These are phyloP conservation scores for Nemania serpens DNA, from an alignment of 2,329 filamentous ascomycete genomes.

Conservation along the genomic window DNA sequence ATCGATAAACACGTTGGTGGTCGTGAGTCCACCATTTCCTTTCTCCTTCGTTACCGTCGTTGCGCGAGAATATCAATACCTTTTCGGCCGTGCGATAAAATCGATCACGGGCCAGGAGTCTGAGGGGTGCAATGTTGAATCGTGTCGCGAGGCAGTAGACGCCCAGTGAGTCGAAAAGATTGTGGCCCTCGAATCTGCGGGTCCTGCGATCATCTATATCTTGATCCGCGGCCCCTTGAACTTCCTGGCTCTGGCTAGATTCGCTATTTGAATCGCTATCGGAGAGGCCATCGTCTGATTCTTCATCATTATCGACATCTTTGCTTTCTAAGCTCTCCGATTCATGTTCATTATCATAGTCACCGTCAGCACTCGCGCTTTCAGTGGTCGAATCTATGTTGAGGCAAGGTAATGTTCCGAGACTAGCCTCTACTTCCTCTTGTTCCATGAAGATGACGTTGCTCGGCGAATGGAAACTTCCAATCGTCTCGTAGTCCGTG, in stretches of 20 bases:
- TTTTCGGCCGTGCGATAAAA: conserved; percentile 37
- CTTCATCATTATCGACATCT: conserved; percentile 6
- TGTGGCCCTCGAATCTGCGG: conserved; percentile 11
- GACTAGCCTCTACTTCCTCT: conserved; percentile 5
- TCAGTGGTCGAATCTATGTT: neutral
- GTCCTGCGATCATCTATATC: conserved; percentile 1
- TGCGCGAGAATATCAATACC: conserved; percentile 5
- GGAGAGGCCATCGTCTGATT: neutral
- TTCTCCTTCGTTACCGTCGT: neutral
- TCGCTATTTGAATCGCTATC: neutral
- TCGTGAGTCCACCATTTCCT: conserved; percentile 7
- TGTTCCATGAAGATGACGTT: conserved; percentile 12
- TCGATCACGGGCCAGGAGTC: conserved; percentile 37
- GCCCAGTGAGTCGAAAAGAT: conserved; percentile 30
- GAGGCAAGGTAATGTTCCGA: conserved; percentile 17
- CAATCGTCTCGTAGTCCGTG: conserved; percentile 9
- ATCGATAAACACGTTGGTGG: conserved; percentile 9
- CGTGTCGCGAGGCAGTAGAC: conserved; percentile 46
- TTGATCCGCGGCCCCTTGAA: neutral
- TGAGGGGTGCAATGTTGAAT: conserved; percentile 43
- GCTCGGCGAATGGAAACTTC: conserved; percentile 6
- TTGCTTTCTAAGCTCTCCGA: neutral
- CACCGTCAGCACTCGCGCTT: neutral
- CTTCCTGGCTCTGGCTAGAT: neutral
- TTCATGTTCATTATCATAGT: neutral